Evolutionary conservation across 129 eudicot genomes (phyloP).

Genomic region (Flaveria bidentis): DNA sequence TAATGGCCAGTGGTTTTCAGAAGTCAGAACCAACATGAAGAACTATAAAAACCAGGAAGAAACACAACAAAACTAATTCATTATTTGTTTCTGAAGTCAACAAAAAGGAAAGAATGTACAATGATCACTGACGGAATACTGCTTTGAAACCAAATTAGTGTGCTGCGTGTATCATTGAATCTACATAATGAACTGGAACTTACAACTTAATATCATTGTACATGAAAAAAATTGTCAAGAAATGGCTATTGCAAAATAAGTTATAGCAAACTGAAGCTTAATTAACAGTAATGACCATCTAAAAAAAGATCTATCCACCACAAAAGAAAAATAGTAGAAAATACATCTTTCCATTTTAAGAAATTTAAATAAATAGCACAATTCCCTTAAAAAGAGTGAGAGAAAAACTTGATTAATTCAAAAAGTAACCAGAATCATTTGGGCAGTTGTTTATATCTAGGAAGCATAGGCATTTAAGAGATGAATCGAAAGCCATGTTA

Average conservation of each 20-base stretch:
- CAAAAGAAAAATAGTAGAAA: conserved; percentile 6
- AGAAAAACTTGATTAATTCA: background rate
- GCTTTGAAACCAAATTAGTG: background rate
- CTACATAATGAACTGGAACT: conserved; percentile 8
- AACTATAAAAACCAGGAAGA: conserved; percentile 5
- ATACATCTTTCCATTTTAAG: conserved; percentile 1
- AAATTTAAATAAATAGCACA: background rate
- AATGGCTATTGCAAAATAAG: conserved; percentile 22
- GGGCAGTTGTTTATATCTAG: background rate
- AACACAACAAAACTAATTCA: background rate
- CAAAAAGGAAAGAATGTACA: background rate
- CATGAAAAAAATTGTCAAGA: conserved; percentile 1
- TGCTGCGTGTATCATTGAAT: background rate
- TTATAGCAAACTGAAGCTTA: background rate
- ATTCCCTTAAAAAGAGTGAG: background rate
- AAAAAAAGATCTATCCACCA: background rate
- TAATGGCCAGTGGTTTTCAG: background rate
- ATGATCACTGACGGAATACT: conserved; percentile 4
- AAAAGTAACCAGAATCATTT: background rate
- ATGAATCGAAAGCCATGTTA: conserved; percentile 10
- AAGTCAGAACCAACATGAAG: conserved; percentile 2
- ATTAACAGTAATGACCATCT: conserved; percentile 2
- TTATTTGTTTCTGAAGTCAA: background rate
- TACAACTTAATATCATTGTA: background rate
- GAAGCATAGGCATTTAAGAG: background rate